Base-by-base conservation (phyloP, 169 alveolate species). In the Plasmodium vivax region DNA sequence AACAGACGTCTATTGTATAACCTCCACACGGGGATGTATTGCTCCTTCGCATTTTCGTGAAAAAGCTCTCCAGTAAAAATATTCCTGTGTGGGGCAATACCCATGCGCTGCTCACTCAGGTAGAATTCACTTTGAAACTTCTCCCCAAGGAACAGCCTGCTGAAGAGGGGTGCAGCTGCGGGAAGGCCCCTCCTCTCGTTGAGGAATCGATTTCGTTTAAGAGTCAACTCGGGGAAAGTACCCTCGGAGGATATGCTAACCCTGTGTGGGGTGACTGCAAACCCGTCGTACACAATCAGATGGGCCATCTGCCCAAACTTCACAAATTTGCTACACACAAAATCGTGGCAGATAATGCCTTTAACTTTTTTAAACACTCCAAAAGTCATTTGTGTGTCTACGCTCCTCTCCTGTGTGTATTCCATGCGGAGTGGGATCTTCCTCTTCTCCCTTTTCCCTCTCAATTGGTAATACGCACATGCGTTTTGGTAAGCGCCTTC, bases 321-420 rank as follows among this genome's bases (percentile, higher is more conserved):
- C 6, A 88, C 45, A 62, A 41, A 88, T 88, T 88, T 88, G 19
- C 94, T 88, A 62, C 94, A 88, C 47, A 87, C 94, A 88, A 80
- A 88, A 41, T 88, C 94, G 71, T 79, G 84, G 41, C 94, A 88
- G 9, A 88, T 62, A 27, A 88, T 58, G 72, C 51, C 90, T 79
- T 51, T 51, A 16, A 88, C 41, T 80, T 88, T 88, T 19, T 88
- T 79, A 80, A 79, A 88, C 34, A 79, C 36, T 30, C 77, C 54
- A 19, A 54, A 7, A 36, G 16, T 27, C 10, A 27, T 30, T 16
- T 79, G 47, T n/a, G 36, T 79, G 62, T n/a, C 34, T 6, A 77
- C 16, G 32, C 41, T 58, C 23, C 36, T 68, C 0, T 58, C 90
- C 51, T 88, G 79, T 77, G 16, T 75, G 32, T 71, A 87, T 34